Conservation (phyloP, 441 rosid species). For the Populus hybrid region DNA sequence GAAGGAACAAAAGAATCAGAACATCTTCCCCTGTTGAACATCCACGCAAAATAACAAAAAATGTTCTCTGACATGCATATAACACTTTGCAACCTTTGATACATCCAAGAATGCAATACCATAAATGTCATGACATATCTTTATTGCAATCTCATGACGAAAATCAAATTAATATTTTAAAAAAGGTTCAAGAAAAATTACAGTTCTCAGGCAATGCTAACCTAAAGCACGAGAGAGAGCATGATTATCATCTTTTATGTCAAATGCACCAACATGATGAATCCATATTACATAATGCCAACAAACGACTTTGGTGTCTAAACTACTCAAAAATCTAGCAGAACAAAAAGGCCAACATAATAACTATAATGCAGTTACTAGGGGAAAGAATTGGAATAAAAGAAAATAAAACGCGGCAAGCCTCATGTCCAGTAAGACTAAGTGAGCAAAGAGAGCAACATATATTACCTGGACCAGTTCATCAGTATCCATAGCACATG, state of each 20-base stretch:
- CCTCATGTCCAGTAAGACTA: not conserved
- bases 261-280: not conserved
- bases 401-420: not conserved
- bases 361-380: not conserved
- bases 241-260: not conserved
- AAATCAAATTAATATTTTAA: not conserved
- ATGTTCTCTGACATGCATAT: not conserved
- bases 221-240: not conserved
- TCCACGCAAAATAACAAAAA: not conserved
- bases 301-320: not conserved
- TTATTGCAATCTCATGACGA: not conserved
- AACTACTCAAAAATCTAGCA: not conserved
- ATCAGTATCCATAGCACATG: slow-evolving; percentile 47
- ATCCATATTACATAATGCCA: not conserved
- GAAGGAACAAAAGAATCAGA: not conserved
- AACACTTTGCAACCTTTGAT: not conserved
- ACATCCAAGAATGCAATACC: not conserved
- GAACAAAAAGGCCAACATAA: not conserved
- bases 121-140: not conserved
- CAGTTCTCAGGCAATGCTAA: not conserved
- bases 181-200: not conserved
- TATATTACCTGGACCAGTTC: slow-evolving; percentile 57
- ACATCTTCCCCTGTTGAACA: not conserved
- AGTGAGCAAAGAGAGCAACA: slow-evolving; percentile 8
- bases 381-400: not conserved